Evolutionary conservation across 805 yeast genomes (phyloP), one percentile per base, ranked within the genome.

Genomic region (Priceomyces fermenticarens): DNA sequence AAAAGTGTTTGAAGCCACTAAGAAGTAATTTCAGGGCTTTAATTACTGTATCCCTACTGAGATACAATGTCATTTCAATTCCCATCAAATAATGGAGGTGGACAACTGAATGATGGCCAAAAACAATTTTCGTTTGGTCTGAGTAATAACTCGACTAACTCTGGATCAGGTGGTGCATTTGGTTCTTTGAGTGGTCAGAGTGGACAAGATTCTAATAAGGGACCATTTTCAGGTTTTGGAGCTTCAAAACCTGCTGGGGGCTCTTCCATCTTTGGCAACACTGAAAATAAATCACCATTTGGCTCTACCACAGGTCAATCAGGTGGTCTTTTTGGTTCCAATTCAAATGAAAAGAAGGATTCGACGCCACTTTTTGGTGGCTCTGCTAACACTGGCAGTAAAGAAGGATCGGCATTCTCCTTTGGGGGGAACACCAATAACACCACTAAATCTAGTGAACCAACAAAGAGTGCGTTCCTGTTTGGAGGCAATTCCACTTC

Each of bases 291-390:
- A 11, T 15, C 25, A 12, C 10, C 17, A 5, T 36, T 36, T n/a
- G 42, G 42, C 9, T 28, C 33, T 6, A 32, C 38, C 4, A 17
- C 33, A 6, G 26, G 26, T 16, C 13, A 10, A 13, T 15, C 47
- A 10, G 45, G 47, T 27, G 42, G 42, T 17, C 41, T 41, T 14
- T 32, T 32, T 32, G 35, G 35, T 12, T 23, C 27, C 6, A 29
- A 29, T 13, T 17, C 27, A n/a, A 15, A 4, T 35, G 36, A 34
- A 17, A 34, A 28, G 25, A 34, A 39, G 30, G 33, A 36, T 6
- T 14, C 42, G 11, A 32, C 45, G 10, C 42, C 45, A 12, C 28
- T 38, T 9, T 42, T 45, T 14, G 28, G 31, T 35, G 30, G 40
- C 30, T 44, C 49, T 5, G 40, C 33, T 2, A 33, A 29, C 30